These are phyloP conservation scores for Boletus reticuloceps DNA, from an alignment of 768 basidiomycete genomes.

Conservation along the genomic window DNA sequence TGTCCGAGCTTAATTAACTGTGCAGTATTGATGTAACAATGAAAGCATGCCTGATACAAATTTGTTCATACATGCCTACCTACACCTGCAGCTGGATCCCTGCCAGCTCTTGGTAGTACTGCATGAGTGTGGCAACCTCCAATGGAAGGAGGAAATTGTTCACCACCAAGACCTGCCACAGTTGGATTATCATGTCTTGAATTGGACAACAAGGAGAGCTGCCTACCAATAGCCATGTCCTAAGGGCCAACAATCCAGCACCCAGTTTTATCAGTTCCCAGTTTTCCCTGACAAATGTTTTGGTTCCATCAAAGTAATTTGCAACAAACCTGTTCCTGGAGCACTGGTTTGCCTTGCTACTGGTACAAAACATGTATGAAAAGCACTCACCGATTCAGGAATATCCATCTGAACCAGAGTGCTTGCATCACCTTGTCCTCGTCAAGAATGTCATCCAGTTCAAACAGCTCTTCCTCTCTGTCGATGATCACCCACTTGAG, in stretches of 20 bases:
- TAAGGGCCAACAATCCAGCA: constrained; percentile 63
- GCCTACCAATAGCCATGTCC: constrained; percentile 60
- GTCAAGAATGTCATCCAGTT: constrained; percentile 65
- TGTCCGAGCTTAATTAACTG: no score
- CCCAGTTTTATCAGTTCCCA: constrained; percentile 67
- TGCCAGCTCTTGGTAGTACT: constrained; percentile 53
- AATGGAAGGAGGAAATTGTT: constrained; percentile 50
- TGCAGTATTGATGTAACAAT: no score
- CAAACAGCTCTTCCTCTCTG: constrained; percentile 73
- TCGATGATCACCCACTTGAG: constrained; percentile 69
- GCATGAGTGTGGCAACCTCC: constrained; percentile 51
- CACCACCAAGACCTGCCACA: constrained; percentile 47
- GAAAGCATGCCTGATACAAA: no score
- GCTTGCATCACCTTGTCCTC: constrained; percentile 80
- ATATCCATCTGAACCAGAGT: constrained; percentile 75
- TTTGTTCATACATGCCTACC: not conserved
- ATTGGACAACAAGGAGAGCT: not conserved
- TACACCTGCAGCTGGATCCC: constrained; percentile 40
- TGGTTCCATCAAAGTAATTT: constrained; percentile 51
- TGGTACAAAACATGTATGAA: not conserved
- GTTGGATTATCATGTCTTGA: not conserved
- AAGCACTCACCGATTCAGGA: constrained; percentile 51
- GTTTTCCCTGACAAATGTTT: constrained; percentile 55
- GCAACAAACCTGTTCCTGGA: constrained; percentile 53
- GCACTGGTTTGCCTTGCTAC: not conserved